Evolutionary conservation across 2,329 filamentous ascomycete genomes (phyloP), one percentile per base, ranked within the genome.

Genomic region (Exophiala sp.): DNA sequence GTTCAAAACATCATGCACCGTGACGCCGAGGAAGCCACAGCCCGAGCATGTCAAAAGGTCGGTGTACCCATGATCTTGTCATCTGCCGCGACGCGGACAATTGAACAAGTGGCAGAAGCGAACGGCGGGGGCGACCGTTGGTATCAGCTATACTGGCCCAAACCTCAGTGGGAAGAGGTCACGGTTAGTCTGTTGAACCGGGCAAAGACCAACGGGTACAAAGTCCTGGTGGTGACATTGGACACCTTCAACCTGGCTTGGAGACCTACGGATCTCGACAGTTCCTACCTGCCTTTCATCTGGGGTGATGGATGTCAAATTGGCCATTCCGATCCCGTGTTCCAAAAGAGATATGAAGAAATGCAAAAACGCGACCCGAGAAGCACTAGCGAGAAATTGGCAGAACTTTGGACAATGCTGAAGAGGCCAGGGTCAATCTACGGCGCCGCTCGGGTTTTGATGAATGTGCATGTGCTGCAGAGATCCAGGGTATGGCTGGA

Each of bases 81-180:
- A 47, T 86, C 83, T 1, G 82, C 83, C 1, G 74, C 81, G 0
- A 73, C 76, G 0, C 72, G 75, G 6, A 77, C 75, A 1, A 81
- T 88, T 42, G 83, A 87, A 62, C 75, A 87, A 50, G 76, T 86
- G 0, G 82, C 80, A 0, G 61, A 66, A 5, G 78, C 77, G 0
- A 79, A 75, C 45, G 76, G 74, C 0, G 65, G 73, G 1, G 77
- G 77, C 0, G 46, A 55, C 11, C 70, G 81, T 2, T 89, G 83
- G 82, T 88, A 76, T 63, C 85, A 89, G 63, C 75, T 88, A 0
- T 88, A 88, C 67, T 87, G 83, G 81, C 83, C 84, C 0, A 66
- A 38, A 1, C 60, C 61, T 35, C 60, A 76, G 29, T 74, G 79
- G 46, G 76, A 86, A 41, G 78, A 82, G 3, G 70, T 88, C 40